A percentile compares a stretch with the other conserved stretches of the same genome.
Evolutionary conservation across 106 monocot species (phyloP).

Genomic region (Iris macrosiphon): DNA sequence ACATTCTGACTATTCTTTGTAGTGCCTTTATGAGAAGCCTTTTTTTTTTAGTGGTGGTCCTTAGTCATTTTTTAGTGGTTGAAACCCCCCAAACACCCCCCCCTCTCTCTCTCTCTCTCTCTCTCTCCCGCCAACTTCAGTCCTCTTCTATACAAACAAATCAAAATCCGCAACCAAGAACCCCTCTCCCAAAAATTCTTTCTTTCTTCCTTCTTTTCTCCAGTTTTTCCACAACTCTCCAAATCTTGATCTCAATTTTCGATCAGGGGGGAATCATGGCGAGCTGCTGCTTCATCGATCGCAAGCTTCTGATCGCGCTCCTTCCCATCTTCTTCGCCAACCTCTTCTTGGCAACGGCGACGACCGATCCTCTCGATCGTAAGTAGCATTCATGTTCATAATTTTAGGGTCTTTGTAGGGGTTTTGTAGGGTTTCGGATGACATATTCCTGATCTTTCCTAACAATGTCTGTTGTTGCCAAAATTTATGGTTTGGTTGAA

Average conservation of each 20-base stretch:
- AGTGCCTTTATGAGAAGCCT: no score
- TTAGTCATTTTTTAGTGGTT: no score
- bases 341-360: conserved; percentile 4
- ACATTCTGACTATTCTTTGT: no score
- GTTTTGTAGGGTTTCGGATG: background rate
- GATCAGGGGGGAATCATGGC: background rate
- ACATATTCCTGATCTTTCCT: background rate
- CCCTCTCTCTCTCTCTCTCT: no score
- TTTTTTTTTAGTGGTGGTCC: no score
- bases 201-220: background rate
- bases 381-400: background rate
- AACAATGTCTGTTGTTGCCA: background rate
- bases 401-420: no score
- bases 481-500: no score
- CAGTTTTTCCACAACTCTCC: no score
- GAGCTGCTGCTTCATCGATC: background rate
- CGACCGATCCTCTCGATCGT: conserved; percentile 26
- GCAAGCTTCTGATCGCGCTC: background rate
- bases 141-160: background rate
- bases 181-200: background rate
- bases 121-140: no score
- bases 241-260: no score
- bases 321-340: background rate
- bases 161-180: background rate
- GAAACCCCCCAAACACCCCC: no score